phyloP scores from a whole-genome alignment of 2,329 filamentous ascomycete species.

The Exophiala sp. region DNA sequence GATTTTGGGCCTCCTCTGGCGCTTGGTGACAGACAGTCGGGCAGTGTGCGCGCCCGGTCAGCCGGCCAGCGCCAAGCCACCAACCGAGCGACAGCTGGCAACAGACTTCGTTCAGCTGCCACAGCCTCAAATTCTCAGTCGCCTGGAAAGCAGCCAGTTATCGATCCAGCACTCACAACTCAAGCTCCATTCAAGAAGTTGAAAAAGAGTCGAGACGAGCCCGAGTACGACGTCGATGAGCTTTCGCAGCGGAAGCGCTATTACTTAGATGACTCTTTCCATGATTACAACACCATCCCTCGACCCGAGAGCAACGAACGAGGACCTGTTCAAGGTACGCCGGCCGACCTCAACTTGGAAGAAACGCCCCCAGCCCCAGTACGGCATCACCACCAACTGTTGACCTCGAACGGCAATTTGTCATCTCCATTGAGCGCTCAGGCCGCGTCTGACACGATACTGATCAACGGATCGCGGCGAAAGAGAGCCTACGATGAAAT shows the following conservation, averaged over 20 bases:
- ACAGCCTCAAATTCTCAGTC: conserved; percentile 9
- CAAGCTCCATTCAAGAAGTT: conserved; percentile 14
- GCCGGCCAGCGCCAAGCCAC: conserved; percentile 23
- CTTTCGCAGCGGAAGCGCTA: conserved; percentile 16
- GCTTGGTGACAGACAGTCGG: conserved; percentile 10
- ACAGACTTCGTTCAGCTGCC: conserved; percentile 23
- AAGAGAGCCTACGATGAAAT: conserved; percentile 29
- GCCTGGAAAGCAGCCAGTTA: conserved; percentile 4
- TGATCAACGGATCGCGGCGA: conserved; percentile 27
- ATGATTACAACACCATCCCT: conserved; percentile 25
- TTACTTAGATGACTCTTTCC: conserved; percentile 21
- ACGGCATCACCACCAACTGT: conserved; percentile 25
- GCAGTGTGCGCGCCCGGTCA: conserved; percentile 13
- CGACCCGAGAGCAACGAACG: conserved; percentile 25
- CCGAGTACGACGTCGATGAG: conserved; percentile 23
- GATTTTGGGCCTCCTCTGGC: conserved; percentile 30
- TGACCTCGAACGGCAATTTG: conserved; percentile 31
- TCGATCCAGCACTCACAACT: background rate
- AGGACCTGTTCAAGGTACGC: conserved; percentile 14
- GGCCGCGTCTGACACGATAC: conserved; percentile 40
- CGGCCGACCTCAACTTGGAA: background rate
- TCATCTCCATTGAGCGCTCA: conserved; percentile 32
- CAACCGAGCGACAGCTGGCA: conserved; percentile 17
- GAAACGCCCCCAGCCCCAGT: conserved; percentile 22
- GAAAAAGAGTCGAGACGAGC: conserved; percentile 16